Base-by-base conservation (phyloP, 2,329 filamentous ascomycete genomes). In the Aspergillus latus region DNA sequence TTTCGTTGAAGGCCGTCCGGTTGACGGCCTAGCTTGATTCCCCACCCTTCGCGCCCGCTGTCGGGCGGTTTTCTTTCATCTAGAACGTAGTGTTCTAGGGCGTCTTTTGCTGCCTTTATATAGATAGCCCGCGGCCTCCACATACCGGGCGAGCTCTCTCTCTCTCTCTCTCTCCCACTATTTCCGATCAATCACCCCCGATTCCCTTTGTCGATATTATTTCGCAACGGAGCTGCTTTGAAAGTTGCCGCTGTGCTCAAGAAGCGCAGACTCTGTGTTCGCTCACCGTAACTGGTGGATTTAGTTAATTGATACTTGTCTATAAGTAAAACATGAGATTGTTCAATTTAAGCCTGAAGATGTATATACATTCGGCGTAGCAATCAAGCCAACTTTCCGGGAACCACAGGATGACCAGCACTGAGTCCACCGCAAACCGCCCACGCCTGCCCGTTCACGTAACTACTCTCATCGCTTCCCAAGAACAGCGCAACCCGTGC, bases 401-500 rank as follows among this genome's bases (percentile, higher is more conserved):
- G 88, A 39, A 97, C 90, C 74, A 88, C 90, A 0, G 93, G 93
- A 74, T 94, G 89, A 0, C 93, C 92, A 8, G 92, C 90, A 74
- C 89, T 95, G 69, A 97, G 77, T 2, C 93, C 93, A 16, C 92
- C 93, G 76, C 93, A 92, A 3, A 97, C 89, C 0, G 90, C 90
- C 89, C 91, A 95, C 2, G 92, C 90, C 80, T 97, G 92, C 4
- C 92, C 92, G 72, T 96, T 96, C 26, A 97, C 91, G 79, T 96
- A 97, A 72, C 90, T 95, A 49, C 84, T 86, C 80, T 96, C 92
- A 64, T 96, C 92, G 68, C 90, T 95, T 0, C 85, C 92, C 66
- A 97, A 77, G 72, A 97, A 97, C 61, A 96, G 76, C 1, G 89
- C 92, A n/a, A 92, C 91, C 5, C 92, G 81, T 13, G 92, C 93